A percentile compares a stretch with the other conserved stretches of the same genome.
phyloP scores from a whole-genome alignment of 2,329 filamentous ascomycete genomes.

The Sarocladium kiliense region DNA sequence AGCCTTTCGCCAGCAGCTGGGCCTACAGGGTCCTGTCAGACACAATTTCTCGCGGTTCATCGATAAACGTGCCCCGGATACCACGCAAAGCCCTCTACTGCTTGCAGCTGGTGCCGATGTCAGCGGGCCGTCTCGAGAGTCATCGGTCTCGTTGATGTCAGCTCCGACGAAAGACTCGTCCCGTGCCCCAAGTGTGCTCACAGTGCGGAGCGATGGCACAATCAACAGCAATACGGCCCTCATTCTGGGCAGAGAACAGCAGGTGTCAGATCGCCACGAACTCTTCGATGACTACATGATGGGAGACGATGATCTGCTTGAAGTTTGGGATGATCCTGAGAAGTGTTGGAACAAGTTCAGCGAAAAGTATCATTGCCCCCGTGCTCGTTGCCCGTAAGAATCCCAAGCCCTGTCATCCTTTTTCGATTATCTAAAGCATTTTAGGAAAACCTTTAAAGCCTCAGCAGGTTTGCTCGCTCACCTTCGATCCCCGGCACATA shows the following conservation, averaged over 20 bases:
- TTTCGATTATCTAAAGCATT: neutral
- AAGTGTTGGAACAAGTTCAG: constrained; percentile 23
- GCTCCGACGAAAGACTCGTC: neutral
- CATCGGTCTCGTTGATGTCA: neutral
- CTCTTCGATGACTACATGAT: too few species aligned
- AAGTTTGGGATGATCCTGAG: neutral
- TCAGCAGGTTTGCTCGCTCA: constrained; percentile 31
- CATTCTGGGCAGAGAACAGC: neutral
- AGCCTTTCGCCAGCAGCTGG: constrained; percentile 26
- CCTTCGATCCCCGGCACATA: constrained; percentile 38
- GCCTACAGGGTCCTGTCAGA: constrained; percentile 14
- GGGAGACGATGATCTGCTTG: too few species aligned
- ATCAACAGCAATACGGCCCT: neutral
- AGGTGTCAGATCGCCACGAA: neutral
- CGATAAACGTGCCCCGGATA: constrained; percentile 11
- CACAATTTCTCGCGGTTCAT: constrained; percentile 17
- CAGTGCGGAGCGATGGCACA: neutral
- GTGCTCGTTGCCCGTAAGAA: constrained; percentile 44
- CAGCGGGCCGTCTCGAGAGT: neutral
- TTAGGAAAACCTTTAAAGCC: constrained; percentile 36
- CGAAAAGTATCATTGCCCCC: constrained; percentile 48
- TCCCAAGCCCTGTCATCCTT: neutral
- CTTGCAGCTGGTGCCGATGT: neutral
- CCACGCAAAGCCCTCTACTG: constrained; percentile 11
- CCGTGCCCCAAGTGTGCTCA: neutral